Evolutionary conservation across 108 stramenopile species (phyloP).

Genomic region (Conticribra weissflogii): DNA sequence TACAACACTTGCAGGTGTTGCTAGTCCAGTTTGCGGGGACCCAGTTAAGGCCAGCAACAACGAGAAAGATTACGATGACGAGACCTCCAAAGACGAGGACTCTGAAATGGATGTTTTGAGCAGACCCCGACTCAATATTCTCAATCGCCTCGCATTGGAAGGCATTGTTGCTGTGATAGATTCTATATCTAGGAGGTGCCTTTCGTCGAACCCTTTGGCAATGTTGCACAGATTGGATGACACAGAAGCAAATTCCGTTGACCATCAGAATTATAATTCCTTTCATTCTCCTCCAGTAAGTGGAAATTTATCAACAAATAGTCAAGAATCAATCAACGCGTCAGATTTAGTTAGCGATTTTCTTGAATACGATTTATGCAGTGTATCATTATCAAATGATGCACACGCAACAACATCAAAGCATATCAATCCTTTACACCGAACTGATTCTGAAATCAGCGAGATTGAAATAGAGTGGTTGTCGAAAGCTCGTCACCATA

Average conservation of each 20-base stretch:
- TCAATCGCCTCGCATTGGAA: slow-evolving; percentile 86
- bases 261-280: not conserved
- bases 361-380: slow-evolving; percentile 30
- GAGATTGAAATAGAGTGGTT: slow-evolving; percentile 40
- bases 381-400: slow-evolving; percentile 12
- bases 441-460: slow-evolving; percentile 49
- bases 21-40: slow-evolving; percentile 34
- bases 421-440: not conserved
- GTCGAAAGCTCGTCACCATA: slow-evolving; percentile 52
- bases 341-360: slow-evolving; percentile 15
- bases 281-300: slow-evolving; percentile 32
- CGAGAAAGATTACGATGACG: slow-evolving; percentile 6
- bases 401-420: not conserved
- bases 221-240: slow-evolving; percentile 1
- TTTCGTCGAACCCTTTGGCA: slow-evolving; percentile 14
- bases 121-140: slow-evolving; percentile 60
- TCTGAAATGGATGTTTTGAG: slow-evolving; percentile 17
- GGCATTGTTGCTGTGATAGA: slow-evolving; percentile 90
- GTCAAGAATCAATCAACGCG: not conserved
- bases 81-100: slow-evolving; percentile 14
- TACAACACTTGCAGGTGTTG: slow-evolving; percentile 65
- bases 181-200: slow-evolving; percentile 71
- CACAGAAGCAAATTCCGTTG: not conserved
- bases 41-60: not conserved
- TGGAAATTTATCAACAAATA: slow-evolving; percentile 40